Percentiles rank a stretch among this genome's conserved stretches.
Evolutionary conservation across 805 yeast genomes (phyloP).

Genomic region (Candida easanensis): DNA sequence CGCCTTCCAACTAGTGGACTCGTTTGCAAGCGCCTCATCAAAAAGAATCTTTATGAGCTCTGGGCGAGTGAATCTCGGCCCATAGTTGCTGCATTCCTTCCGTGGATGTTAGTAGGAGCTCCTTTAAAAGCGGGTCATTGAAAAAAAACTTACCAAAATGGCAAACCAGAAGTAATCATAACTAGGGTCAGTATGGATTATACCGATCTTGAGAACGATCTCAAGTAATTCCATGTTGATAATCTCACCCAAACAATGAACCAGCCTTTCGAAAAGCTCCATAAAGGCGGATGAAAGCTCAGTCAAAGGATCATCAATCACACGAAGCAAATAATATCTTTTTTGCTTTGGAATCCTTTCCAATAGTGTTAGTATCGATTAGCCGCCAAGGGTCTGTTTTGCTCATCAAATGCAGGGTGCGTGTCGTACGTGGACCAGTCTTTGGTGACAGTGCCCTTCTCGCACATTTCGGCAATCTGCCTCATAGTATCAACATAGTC

Average conservation of each 20-base stretch:
- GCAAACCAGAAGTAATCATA: constrained; percentile 27
- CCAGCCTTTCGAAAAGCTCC: constrained; percentile 11
- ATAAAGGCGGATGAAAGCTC: constrained; percentile 13
- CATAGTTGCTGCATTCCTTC: constrained; percentile 23
- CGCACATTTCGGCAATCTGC: constrained; percentile 2
- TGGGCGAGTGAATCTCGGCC: constrained; percentile 18
- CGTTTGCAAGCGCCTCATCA: constrained; percentile 7
- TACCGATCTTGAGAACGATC: constrained; percentile 24
- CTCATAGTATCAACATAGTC: constrained; percentile 10
- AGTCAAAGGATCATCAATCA: constrained; percentile 11
- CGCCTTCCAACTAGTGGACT: constrained; percentile 27
- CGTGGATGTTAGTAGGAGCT: not conserved
- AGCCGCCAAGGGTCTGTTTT: constrained; percentile 19
- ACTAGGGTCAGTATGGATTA: constrained; percentile 13
- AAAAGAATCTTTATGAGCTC: constrained; percentile 11
- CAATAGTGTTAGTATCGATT: constrained; percentile 5
- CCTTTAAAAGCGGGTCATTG: not conserved
- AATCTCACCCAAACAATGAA: constrained; percentile 11
- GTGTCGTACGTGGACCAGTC: constrained; percentile 9
- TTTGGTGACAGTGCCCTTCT: not conserved
- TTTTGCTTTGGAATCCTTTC: constrained; percentile 8
- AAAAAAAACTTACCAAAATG: constrained; percentile 6
- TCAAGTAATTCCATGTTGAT: constrained; percentile 20
- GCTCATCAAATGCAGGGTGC: too few species aligned
- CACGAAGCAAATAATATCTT: constrained; percentile 6